phyloP scores from a whole-genome alignment of 1,139 yeast species.

The Geotrichum candidum region DNA sequence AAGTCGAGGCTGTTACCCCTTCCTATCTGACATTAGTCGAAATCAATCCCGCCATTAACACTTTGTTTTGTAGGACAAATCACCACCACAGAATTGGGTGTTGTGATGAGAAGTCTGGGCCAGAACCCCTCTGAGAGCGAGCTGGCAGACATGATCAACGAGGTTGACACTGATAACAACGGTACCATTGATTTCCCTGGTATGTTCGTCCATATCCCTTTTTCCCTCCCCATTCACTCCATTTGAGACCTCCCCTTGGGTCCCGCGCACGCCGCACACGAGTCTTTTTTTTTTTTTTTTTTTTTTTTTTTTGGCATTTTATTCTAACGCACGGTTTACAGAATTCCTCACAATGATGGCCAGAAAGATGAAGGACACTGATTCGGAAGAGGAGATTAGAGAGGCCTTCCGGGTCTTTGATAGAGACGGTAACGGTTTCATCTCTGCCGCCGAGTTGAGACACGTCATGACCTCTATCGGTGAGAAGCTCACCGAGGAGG shows the following conservation, averaged over 20 bases:
- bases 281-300: neutral
- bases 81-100: slow-evolving; percentile 92
- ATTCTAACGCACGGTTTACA: slow-evolving; percentile 5
- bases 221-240: neutral
- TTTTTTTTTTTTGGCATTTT: neutral
- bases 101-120: slow-evolving; percentile 96
- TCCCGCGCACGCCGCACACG: neutral
- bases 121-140: slow-evolving; percentile 96
- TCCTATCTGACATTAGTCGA: neutral
- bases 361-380: slow-evolving; percentile 93
- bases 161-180: slow-evolving; percentile 57
- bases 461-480: slow-evolving; percentile 96
- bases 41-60: neutral
- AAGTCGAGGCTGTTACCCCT: slow-evolving; percentile 22
- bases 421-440: slow-evolving; percentile 93
- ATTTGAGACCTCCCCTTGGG: neutral
- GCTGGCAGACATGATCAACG: slow-evolving; percentile 92
- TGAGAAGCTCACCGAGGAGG: slow-evolving; percentile 90
- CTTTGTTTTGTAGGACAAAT: slow-evolving; percentile 42
- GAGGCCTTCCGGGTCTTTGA: slow-evolving; percentile 91
- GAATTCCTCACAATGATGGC: slow-evolving; percentile 78
- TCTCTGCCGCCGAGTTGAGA: slow-evolving; percentile 91
- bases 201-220: slow-evolving; percentile 4
- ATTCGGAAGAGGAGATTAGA: slow-evolving; percentile 91
- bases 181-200: slow-evolving; percentile 30